A percentile compares a stretch with the other conserved stretches of the same genome.
Evolutionary conservation across 2,329 filamentous ascomycete genomes (phyloP).

Genomic region (Triangularia setosa): DNA sequence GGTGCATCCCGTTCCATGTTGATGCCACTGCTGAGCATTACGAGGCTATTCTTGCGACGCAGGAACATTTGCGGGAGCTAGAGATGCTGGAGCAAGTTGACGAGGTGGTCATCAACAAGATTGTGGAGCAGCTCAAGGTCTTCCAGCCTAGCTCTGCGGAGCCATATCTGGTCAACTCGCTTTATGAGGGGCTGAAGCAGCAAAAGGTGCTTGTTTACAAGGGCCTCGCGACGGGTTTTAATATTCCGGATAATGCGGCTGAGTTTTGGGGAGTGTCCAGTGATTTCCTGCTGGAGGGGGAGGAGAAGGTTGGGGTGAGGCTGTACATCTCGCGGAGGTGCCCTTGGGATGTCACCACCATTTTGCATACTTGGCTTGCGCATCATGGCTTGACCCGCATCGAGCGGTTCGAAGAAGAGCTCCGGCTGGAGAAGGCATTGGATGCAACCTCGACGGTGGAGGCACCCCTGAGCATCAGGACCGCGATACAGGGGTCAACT

Average conservation of each 20-base stretch:
- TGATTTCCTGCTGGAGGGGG: constrained; percentile 13
- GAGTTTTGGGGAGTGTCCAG: constrained; percentile 36
- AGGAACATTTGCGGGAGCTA: constrained; percentile 31
- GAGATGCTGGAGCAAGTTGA: constrained; percentile 32
- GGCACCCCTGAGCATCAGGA: constrained; percentile 29
- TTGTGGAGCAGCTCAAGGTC: constrained; percentile 24
- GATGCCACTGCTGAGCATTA: constrained; percentile 30
- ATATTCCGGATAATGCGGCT: constrained; percentile 28
- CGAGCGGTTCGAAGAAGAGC: constrained; percentile 33
- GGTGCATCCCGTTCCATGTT: constrained; percentile 32
- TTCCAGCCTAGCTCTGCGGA: constrained; percentile 22
- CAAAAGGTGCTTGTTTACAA: constrained; percentile 30
- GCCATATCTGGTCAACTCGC: constrained; percentile 25
- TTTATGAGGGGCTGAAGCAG: constrained; percentile 29
- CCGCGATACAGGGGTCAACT: constrained; percentile 29
- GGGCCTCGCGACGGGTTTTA: constrained; percentile 37
- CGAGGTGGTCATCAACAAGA: constrained; percentile 27
- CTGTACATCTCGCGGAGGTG: constrained; percentile 36
- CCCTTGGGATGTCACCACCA: constrained; percentile 30
- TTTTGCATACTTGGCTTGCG: constrained; percentile 38
- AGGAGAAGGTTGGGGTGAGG: constrained; percentile 23
- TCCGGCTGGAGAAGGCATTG: constrained; percentile 25
- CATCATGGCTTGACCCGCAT: constrained; percentile 33
- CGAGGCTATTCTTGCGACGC: constrained; percentile 30
- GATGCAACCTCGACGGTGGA: neutral